Base-by-base conservation (phyloP, 768 basidiomycete species). In the Nidula microcarpa region DNA sequence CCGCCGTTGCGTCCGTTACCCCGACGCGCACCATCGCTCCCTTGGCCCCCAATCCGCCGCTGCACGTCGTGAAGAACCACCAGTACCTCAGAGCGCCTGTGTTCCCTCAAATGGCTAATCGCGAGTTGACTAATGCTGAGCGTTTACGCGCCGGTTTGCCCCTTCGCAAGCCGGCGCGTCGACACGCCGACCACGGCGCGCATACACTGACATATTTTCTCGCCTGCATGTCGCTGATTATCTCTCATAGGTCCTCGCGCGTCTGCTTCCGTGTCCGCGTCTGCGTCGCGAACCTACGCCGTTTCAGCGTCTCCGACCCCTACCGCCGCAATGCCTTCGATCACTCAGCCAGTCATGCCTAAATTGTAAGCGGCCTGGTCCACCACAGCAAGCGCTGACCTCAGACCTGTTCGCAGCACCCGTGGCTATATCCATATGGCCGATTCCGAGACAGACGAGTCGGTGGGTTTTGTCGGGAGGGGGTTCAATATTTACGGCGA, bases 401-500 rank as follows among this genome's bases (percentile, higher is more conserved):
- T n/a, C 13, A 11, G 11, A n/a, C 13, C 2, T 14, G 10, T 3
- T 14, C 13, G 23, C 18, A 46, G 44, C 23, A 30, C 13, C 10
- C 44, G 44, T 10, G 44, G 44, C 10, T 46, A n/a, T 30, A 11
- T 46, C 13, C 44, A 46, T 11, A 46, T 46, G 44, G 10, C 23
- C 18, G 44, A 46, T 30, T 11, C 44, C 44, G 44, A 46, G 44
- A n/a, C 5, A 10, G 44, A 30, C 44, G 23, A 14, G 3, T 10
- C 23, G 10, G 18, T 46, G 10, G 44, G 44, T 30, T 58, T 50
- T 36, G 32, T 58, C 32, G 23, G 50, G 33, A 53, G 51, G 30
- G 35, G 36, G 36, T 55, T 33, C 33, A 59, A 59, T 33, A 6
- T 33, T n/a, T 53, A 44, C 33, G 57, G 57, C 18, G 43, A 58